Percentiles rank a stretch among this genome's conserved stretches.
Evolutionary conservation across 169 alveolate genomes (phyloP).

Genomic region (Plasmodium ovale): DNA sequence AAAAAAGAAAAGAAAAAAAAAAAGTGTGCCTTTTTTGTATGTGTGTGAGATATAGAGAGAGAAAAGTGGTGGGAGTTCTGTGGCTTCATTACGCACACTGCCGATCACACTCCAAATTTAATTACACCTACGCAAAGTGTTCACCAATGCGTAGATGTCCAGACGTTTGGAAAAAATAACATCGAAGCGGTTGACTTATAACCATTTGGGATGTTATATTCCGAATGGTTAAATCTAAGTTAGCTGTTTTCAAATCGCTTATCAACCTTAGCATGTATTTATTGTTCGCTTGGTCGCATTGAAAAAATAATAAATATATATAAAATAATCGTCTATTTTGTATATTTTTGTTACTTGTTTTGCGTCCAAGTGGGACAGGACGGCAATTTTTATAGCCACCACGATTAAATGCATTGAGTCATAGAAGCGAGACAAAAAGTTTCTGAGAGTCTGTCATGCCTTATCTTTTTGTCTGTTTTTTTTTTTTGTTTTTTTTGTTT

Average conservation of each 20-base stretch:
- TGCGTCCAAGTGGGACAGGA: constrained; percentile 20
- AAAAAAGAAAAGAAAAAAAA: too few relatives aligned
- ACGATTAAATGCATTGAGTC: constrained; percentile 74
- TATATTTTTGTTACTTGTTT: constrained; percentile 9
- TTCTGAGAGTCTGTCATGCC: too few relatives aligned
- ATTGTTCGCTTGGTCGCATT: constrained; percentile 37
- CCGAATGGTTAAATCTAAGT: constrained; percentile 8
- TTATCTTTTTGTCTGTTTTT: too few relatives aligned
- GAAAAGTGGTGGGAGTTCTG: too few relatives aligned
- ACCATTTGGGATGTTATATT: constrained; percentile 45
- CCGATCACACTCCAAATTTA: constrained; percentile 37
- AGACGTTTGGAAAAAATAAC: constrained; percentile 58
- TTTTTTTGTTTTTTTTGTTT: too few relatives aligned
- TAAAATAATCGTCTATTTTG: neutral
- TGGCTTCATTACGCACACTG: neutral
- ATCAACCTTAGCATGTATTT: constrained; percentile 76
- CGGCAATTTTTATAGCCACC: constrained; percentile 62
- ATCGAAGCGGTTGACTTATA: neutral
- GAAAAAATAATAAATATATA: neutral
- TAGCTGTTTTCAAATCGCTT: constrained; percentile 36
- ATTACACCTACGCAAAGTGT: constrained; percentile 57
- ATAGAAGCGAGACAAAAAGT: constrained; percentile 39
- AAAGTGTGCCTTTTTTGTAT: too few relatives aligned
- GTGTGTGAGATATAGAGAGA: too few relatives aligned
- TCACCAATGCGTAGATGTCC: constrained; percentile 36